These are phyloP conservation scores for Quercus lobata DNA, from an alignment of 331 rosid species.

Conservation along the genomic window DNA sequence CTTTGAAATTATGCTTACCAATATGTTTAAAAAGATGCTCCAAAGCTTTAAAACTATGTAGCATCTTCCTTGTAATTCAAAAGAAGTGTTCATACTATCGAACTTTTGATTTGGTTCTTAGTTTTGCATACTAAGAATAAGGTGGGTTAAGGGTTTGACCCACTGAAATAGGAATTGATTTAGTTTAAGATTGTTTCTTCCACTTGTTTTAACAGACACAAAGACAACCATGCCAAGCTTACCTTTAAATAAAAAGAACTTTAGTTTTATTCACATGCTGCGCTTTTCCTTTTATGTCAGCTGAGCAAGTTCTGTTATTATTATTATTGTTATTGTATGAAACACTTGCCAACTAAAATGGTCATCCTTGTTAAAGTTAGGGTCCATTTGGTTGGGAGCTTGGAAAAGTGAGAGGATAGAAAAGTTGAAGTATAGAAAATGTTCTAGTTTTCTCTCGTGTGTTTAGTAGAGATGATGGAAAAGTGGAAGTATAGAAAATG, in stretches of 20 bases:
- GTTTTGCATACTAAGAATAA: neutral
- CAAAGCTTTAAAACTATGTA: neutral
- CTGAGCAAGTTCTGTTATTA: neutral
- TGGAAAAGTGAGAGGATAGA: no score
- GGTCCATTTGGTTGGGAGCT: neutral
- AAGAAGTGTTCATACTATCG: neutral
- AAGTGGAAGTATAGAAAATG: no score
- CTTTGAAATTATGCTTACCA: neutral
- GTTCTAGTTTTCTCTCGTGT: no score
- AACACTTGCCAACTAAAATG: neutral
- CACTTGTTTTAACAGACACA: neutral
- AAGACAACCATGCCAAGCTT: neutral
- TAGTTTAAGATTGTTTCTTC: neutral
- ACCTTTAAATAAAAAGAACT: neutral
- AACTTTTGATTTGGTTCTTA: neutral
- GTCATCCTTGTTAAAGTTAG: neutral
- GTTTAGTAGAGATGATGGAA: no score
- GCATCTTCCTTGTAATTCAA: neutral
- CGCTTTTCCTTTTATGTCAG: neutral
- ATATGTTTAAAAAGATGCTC: no score
- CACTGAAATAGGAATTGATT: neutral
- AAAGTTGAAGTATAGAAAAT: no score
- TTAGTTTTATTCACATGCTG: neutral
- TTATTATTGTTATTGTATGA: neutral
- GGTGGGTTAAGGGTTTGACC: neutral